phyloP scores from a whole-genome alignment of 192 early-diverging fungal genomes.

The Dispira parvispora region DNA sequence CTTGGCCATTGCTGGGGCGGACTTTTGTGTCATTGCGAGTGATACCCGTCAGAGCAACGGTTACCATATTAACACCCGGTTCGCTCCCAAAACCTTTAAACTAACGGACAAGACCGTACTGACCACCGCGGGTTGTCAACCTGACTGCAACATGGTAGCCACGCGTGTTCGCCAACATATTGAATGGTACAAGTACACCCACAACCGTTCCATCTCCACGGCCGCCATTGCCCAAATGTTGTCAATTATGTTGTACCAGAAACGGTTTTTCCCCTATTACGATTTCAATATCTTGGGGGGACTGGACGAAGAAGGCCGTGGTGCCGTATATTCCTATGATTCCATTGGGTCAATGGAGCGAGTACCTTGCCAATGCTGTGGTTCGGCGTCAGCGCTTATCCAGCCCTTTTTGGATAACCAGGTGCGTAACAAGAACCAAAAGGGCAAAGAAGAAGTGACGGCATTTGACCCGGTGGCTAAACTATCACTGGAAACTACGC shows the following conservation, averaged over 20 bases:
- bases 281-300: constrained; percentile 80
- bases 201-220: constrained; percentile 74
- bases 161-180: constrained; percentile 71
- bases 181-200: constrained; percentile 85
- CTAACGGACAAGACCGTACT: constrained; percentile 75
- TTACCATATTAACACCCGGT: constrained; percentile 89
- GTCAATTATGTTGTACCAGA: constrained; percentile 74
- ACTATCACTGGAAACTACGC: constrained; percentile 40
- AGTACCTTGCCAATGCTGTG: constrained; percentile 52
- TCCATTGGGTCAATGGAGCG: constrained; percentile 81
- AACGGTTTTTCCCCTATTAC: constrained; percentile 96
- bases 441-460: constrained; percentile 1
- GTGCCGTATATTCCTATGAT: constrained; percentile 84
- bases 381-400: constrained; percentile 77
- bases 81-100: constrained; percentile 76
- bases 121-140: constrained; percentile 72
- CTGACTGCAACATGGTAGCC: constrained; percentile 71
- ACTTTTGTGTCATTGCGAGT: constrained; percentile 85
- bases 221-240: constrained; percentile 89
- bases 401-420: constrained; percentile 98
- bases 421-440: constrained; percentile 60
- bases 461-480: constrained; percentile 11
- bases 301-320: constrained; percentile 72
- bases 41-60: constrained; percentile 93
- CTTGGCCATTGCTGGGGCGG: constrained; percentile 84